Evolutionary conservation across 495 filamentous ascomycete species (phyloP), one percentile per base, ranked within the genome.

Genomic region (Penicillium daleae): DNA sequence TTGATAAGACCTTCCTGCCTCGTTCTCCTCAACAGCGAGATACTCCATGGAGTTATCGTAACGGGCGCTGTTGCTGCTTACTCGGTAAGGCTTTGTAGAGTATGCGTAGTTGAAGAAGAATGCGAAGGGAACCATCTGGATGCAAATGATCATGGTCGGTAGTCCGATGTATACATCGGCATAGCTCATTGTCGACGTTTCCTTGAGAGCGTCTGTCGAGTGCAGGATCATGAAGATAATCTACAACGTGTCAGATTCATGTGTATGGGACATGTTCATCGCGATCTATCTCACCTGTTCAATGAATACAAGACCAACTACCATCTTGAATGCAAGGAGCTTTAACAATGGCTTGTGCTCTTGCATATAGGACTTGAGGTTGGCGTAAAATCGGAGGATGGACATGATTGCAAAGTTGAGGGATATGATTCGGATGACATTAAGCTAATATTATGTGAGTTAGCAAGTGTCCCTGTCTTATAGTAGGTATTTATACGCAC

Each of bases 101-200:
- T 75, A 79, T 4, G 76, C 70, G 29, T 65, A 75, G 58, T 65
- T 67, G 51, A 78, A 69, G 39, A 76, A 70, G 32, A 74, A 24
- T 21, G 72, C 65, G 48, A 77, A 74, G 3, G 71, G 64, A 1
- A 77, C 68, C 72, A 77, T 72, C 48, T 76, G 72, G 42, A 74
- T 42, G 46, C 72, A 77, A 31, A 75, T 72, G 19, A 77, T 59
- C 59, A 79, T 61, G 9, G 59, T 70, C 0, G 72, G 72, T 13
- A 77, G 59, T 7, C 76, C 75, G 48, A 71, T 71, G 29, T 71
- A 62, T 48, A 74, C 48, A 50, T 79, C 76, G 24, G 69, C 67
- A 57, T 71, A 78, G 54, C 60, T 74, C 27, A 77, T 44, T 1
- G 46, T 72, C 9, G 62, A 35, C 22, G 65, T 64, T 32, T 68